phyloP scores from a whole-genome alignment of 208 protist species.

The Crithidia expoeki region DNA sequence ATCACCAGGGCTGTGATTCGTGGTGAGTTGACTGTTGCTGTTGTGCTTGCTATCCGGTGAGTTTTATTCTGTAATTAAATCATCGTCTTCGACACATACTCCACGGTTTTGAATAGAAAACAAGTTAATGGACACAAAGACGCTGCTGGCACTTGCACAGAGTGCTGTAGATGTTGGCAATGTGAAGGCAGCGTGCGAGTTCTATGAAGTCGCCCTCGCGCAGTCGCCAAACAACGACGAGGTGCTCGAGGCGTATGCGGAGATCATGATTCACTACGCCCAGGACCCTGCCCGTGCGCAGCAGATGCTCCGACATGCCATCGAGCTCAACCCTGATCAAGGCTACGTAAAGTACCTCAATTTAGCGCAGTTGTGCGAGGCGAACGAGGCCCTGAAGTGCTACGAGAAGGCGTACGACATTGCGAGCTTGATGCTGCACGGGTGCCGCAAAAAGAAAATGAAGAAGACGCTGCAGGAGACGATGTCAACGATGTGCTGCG shows the following conservation, averaged over 20 bases:
- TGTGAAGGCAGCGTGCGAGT: slow-evolving; percentile 81
- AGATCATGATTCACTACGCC: slow-evolving; percentile 89
- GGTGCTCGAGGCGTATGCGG: slow-evolving; percentile 91
- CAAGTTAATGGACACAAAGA: slow-evolving; percentile 57
- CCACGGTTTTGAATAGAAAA: too few relatives aligned
- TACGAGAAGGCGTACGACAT: slow-evolving; percentile 85
- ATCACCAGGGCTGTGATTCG: too few relatives aligned
- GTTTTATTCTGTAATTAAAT: too few relatives aligned
- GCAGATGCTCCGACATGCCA: slow-evolving; percentile 87
- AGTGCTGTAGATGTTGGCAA: slow-evolving; percentile 86
- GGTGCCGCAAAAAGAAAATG: slow-evolving; percentile 60
- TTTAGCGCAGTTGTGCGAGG: slow-evolving; percentile 85
- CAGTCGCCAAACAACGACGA: slow-evolving; percentile 84
- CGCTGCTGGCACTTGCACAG: slow-evolving; percentile 81
- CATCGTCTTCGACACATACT: too few relatives aligned
- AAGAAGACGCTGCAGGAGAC: slow-evolving; percentile 67
- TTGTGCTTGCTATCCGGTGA: too few relatives aligned
- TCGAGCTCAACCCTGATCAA: slow-evolving; percentile 76
- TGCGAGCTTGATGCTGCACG: slow-evolving; percentile 52
- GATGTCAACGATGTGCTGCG: slow-evolving; percentile 85
- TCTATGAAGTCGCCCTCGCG: slow-evolving; percentile 81
- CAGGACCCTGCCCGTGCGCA: slow-evolving; percentile 71
- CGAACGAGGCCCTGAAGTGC: slow-evolving; percentile 74
- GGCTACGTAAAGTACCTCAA: slow-evolving; percentile 93
- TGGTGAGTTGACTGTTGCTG: too few relatives aligned